Base-by-base conservation (phyloP, 2,329 filamentous ascomycete genomes). In the Verticillium zaregamsianum region DNA sequence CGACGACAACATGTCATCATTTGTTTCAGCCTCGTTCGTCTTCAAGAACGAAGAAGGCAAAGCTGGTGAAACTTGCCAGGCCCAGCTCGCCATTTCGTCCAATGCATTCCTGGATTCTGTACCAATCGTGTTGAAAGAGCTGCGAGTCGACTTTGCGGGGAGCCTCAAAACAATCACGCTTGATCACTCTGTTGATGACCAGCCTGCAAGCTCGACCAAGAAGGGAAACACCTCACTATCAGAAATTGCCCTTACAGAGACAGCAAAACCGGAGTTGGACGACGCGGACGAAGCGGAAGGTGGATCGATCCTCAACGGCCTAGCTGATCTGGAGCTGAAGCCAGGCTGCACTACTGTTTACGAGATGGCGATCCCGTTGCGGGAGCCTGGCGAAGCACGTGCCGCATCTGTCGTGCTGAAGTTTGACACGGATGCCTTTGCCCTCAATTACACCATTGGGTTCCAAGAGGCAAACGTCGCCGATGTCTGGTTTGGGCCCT, bases 361-460 rank as follows among this genome's bases (percentile, higher is more conserved):
- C 64, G 86, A 90, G 67, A 82, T 97, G 68, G 84, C 82, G 9
- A 84, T 92, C 62, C 85, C 89, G 2, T 82, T 97, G 17, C 87
- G 92, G 62, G 93, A 97, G 74, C 86, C 93, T 3, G 93, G 92
- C n/a, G 85, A 91, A 61, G 87, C 90, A 1, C 86, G 82, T 57
- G 87, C 91, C 4, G 80, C 83, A 5, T 86, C 86, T 2, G 84
- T 90, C 11, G 84, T 80, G 1, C 76, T 96, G 32, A 77, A 79
- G 1, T 75, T 95, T n/a, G 79, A 85, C 32, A 86, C 84, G 15
- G 82, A 88, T 0, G 74, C 80, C 0, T 96, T 94, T 67, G 80
- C 84, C 40, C 77, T 97, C 20, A 80, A 86, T 25, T 91, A 90
- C 67, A 83, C 83, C 5, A 79, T 89, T n/a, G 82, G 72, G 3